Conservation (phyloP, 805 yeast species). For the Candida pini region DNA sequence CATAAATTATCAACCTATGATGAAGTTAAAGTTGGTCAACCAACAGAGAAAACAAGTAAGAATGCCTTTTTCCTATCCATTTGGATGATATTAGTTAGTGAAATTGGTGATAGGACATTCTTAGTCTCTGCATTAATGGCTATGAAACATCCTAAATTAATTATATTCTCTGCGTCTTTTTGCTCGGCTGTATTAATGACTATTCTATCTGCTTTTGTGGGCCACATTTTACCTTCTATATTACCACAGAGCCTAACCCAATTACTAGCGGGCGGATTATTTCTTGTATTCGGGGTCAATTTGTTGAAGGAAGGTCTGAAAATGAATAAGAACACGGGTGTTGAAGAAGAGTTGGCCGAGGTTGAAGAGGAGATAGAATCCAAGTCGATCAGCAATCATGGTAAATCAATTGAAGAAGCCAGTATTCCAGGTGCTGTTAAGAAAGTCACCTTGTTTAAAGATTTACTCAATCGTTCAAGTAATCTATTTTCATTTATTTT, state of each 20-base stretch:
- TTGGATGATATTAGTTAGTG: slow-evolving; percentile 91
- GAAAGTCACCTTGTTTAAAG: slow-evolving; percentile 3
- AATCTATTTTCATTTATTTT: slow-evolving; percentile 59
- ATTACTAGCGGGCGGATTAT: slow-evolving; percentile 72
- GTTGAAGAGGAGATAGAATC: slow-evolving; percentile 89
- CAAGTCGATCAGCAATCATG: slow-evolving; percentile 44
- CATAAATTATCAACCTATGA: slow-evolving; percentile 11
- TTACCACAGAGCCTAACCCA: slow-evolving; percentile 78
- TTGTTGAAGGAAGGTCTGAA: slow-evolving; percentile 74
- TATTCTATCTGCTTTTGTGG: slow-evolving; percentile 80
- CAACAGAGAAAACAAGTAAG: slow-evolving; percentile 17
- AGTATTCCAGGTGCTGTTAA: slow-evolving; percentile 8
- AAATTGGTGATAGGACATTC: slow-evolving; percentile 96
- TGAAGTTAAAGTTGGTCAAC: slow-evolving; percentile 7
- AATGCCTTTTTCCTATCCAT: slow-evolving; percentile 72
- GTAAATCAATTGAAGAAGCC: slow-evolving; percentile 60
- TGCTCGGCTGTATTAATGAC: slow-evolving; percentile 87
- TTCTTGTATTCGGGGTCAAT: slow-evolving; percentile 75
- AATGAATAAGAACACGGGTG: slow-evolving; percentile 80
- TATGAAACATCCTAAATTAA: slow-evolving; percentile 78
- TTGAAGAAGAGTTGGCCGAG: slow-evolving; percentile 92
- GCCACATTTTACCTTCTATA: slow-evolving; percentile 83
- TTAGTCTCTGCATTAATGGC: slow-evolving; percentile 97
- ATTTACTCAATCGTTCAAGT: slow-evolving; percentile 32
- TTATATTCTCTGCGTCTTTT: slow-evolving; percentile 88